Base-by-base conservation (phyloP, 352 stramenopile genomes). In the Phytophthora macrochlamydospora region DNA sequence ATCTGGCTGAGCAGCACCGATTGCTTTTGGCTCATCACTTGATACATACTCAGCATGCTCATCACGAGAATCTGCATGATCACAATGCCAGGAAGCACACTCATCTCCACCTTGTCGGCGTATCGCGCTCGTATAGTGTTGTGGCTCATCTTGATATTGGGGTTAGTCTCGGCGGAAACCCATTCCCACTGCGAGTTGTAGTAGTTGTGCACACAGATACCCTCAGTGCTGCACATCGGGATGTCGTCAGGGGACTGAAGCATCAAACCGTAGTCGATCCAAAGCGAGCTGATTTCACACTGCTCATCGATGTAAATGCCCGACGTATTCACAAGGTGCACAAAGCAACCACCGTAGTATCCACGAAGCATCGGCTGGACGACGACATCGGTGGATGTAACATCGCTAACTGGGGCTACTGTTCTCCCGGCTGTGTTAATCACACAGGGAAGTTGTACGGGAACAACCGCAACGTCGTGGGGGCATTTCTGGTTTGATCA, bases 121-220 rank as follows among this genome's bases (percentile, higher is more conserved):
- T 76, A 73, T 4, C 71, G 62, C 9, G 53, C 54, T 7, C 67
- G 55, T 37, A 76, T 71, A 2, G 67, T 71, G 51, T 73, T 78
- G 40, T 67, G 48, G 14, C 52, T 65, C 30, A 77, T 51, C 7
- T 44, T 9, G 14, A 77, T 62, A 4, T 65, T 65, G 33, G n/a
- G 32, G 9, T 46, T 52, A 1, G 55, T 8, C 5, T 66, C 42
- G 4, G 63, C 61, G 2, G 66, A 65, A 3, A 62, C 60, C 59
- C 61, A 77, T 53, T 77, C 69, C 69, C 69, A 77, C 18, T 71
- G 65, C 3, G 69, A 71, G 14, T 71, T 77, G 65, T 77, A 71
- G 38, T 73, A 70, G 43, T 76, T 76, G 55, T 76, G 69, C 30
- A 78, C 66, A 12, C 70, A 78, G 24, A 78, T 32, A 24, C 57